Evolutionary conservation across 2,329 filamentous ascomycete species (phyloP), one percentile per base, ranked within the genome.

Genomic region (Atkinsonella hypoxylon): DNA sequence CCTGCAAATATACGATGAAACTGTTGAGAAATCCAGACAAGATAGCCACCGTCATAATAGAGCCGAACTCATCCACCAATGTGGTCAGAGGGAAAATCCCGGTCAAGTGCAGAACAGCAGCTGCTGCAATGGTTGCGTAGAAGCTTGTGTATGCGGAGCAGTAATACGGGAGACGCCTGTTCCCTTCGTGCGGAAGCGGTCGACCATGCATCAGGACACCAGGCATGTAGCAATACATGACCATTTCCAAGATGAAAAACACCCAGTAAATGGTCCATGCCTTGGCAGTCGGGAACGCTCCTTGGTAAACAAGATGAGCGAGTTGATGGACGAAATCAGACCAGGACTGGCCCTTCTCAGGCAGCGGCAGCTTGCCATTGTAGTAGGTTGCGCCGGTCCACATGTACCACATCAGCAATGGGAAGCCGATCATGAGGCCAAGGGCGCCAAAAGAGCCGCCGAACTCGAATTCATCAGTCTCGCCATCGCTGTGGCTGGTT

Each of bases 341-440:
- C 64, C 80, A 79, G 58, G 75, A 82, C 73, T 95, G 77, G 40
- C 78, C 85, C 41, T 78, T 65, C 2, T 70, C 70, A 1, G 81
- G 86, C 42, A 72, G 70, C 15, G 93, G 93, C 48, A 94, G 75
- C 56, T 86, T 82, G 59, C 91, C 91, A 64, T 89, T 74, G 70
- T 96, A 98, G 71, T 91, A 95, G 47, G 84, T 90, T 32, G 91
- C 87, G 48, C 93, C 93, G 67, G 95, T 83, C 90, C 90, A 97
- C 90, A 98, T 95, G 72, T 96, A 97, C 78, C 88, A 97, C 91
- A 97, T 97, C 59, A 98, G 78, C 38, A 83, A 55, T n/a, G 93
- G 93, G 69, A 97, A 98, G 45, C 85, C 81, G 55, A 89, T 77
- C 89, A 97, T 97, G 80, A 96, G 89, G 58, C 79, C 73, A 13